Base-by-base conservation (phyloP, 2,329 filamentous ascomycete species). In the Aureobasidium mangrovei region DNA sequence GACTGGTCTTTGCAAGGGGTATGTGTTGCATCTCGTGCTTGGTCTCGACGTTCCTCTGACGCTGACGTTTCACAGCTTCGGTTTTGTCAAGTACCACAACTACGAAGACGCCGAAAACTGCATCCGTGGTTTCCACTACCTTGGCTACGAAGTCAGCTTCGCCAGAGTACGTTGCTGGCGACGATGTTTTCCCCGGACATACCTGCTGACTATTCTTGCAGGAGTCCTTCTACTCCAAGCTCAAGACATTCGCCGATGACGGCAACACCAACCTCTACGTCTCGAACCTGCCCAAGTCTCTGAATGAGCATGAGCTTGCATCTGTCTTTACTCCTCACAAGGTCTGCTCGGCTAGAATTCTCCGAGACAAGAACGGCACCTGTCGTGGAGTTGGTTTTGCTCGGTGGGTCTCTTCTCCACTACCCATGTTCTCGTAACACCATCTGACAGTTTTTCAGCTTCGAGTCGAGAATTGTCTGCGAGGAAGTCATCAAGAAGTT, bases 331-430 rank as follows among this genome's bases (percentile, higher is more conserved):
- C 79, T 56, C 85, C 85, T 54, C 88, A 85, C 72, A 84, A 84
- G 64, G 91, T 96, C 59, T 81, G 93, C 67, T 97, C 91, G 2
- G 91, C 89, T 77, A 91, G 94, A 73, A 95, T 98, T 63, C 86
- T 96, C 60, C 88, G 91, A 47, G 91, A 97, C 69, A 83, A 81
- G 63, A 86, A 91, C 69, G 93, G 91, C 56, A 90, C 93, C 65
- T 95, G 91, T 69, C 91, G 94, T 63, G 91, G 94, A 62, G 93
- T 98, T 67, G 93, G 93, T 36, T 98, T 98, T 73, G 91, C 91
- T 71, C 86, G 93, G 91, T 95, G 76, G 65, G 80, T 68, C 8
- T 8, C 26, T 54, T 6, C 9, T 41, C 7, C 31, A 18, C 18
- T 5, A 4, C 2, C 24, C 38, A 10, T 29, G 3, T 26, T n/a